phyloP scores from a whole-genome alignment of 2,329 filamentous ascomycete genomes.

The Coniella vitis region DNA sequence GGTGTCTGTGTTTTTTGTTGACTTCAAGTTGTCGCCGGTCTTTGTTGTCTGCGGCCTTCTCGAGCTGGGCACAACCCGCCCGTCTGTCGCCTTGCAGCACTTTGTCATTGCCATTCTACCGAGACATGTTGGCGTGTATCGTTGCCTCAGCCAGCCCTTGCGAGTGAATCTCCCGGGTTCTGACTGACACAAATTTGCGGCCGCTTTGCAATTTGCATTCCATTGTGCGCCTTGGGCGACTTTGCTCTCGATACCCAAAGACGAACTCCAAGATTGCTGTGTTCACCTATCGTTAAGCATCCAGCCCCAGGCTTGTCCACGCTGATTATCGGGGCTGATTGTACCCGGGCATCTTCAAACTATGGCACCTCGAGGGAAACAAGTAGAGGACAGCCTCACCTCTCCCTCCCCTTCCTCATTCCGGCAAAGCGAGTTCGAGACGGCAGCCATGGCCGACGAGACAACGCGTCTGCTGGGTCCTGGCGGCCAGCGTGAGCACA shows the following conservation, averaged over 20 bases:
- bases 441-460: constrained; percentile 22
- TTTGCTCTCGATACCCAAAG: too few relatives aligned
- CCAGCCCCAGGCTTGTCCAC: neutral
- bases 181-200: neutral
- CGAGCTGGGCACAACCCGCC: neutral
- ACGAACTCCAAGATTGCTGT: too few relatives aligned
- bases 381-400: neutral
- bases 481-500: constrained; percentile 18
- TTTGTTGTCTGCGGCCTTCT: too few relatives aligned
- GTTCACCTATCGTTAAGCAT: too few relatives aligned
- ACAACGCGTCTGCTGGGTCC: constrained; percentile 32
- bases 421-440: constrained; percentile 7
- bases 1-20: too few relatives aligned
- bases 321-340: neutral
- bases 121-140: neutral
- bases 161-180: neutral
- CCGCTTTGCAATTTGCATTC: neutral
- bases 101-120: neutral
- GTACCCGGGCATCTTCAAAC: too few relatives aligned
- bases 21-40: too few relatives aligned
- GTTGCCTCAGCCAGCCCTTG: neutral
- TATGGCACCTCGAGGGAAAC: neutral
- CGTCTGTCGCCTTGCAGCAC: neutral
- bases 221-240: neutral
- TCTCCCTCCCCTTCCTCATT: constrained; percentile 3